phyloP scores from a whole-genome alignment of 2,329 filamentous ascomycete genomes.

The Neonectria ditissima region DNA sequence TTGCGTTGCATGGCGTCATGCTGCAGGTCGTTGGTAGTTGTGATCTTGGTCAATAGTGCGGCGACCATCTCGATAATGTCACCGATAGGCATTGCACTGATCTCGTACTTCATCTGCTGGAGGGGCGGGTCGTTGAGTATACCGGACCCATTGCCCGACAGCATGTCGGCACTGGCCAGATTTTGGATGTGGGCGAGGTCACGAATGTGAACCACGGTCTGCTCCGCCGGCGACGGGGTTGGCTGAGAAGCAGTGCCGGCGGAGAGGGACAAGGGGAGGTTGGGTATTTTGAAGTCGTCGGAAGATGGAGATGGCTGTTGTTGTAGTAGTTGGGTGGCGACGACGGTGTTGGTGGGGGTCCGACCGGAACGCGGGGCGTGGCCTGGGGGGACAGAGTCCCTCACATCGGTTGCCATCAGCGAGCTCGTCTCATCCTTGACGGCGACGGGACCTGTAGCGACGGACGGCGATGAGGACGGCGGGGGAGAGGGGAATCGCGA shows the following conservation, averaged over 20 bases:
- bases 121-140: conserved; percentile 63
- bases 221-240: conserved; percentile 47
- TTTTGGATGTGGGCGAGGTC: conserved; percentile 92
- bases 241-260: conserved; percentile 42
- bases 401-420: conserved; percentile 62
- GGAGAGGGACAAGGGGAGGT: conserved; percentile 51
- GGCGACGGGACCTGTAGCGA: conserved; percentile 50
- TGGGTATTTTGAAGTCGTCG: conserved; percentile 53
- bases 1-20: conserved; percentile 89
- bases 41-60: conserved; percentile 95
- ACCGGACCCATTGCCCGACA: conserved; percentile 63
- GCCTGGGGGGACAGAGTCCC: conserved; percentile 47
- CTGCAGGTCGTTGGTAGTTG: conserved; percentile 93
- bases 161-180: conserved; percentile 82
- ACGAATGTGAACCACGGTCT: conserved; percentile 79
- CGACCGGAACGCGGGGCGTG: conserved; percentile 38
- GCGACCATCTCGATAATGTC: conserved; percentile 99
- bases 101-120: conserved; percentile 82
- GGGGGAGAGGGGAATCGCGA: conserved; percentile 67
- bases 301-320: conserved; percentile 52
- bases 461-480: conserved; percentile 63
- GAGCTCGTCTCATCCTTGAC: conserved; percentile 56
- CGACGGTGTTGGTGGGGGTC: conserved; percentile 31
- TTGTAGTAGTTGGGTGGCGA: neutral
- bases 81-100: conserved; percentile 95